Evolutionary conservation across 495 filamentous ascomycete genomes (phyloP).

Genomic region (Lophiostoma macrostomum): DNA sequence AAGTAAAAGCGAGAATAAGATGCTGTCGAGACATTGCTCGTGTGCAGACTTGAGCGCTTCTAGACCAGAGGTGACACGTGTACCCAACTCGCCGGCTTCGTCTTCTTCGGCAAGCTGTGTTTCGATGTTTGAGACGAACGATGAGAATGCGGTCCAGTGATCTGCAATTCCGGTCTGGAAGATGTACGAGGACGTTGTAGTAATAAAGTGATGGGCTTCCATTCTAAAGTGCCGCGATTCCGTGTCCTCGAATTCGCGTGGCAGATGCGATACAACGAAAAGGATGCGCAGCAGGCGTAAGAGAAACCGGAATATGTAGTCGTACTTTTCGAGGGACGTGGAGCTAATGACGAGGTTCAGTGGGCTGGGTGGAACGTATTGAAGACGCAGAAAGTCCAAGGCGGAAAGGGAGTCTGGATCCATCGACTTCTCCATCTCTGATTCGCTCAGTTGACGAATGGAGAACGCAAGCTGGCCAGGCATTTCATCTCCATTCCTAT

Average conservation of each 20-base stretch:
- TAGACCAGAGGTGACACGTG: conserved; percentile 53
- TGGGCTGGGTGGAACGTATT: conserved; percentile 74
- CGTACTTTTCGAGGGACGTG: conserved; percentile 69
- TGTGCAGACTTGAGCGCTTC: conserved; percentile 66
- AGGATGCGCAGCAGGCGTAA: conserved; percentile 77
- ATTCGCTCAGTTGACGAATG: conserved; percentile 71
- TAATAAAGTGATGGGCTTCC: conserved; percentile 75
- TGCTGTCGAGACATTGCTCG: conserved; percentile 71
- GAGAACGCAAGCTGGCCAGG: conserved; percentile 84
- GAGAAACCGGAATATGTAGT: conserved; percentile 74
- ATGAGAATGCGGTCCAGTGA: conserved; percentile 68
- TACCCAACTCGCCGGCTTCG: conserved; percentile 41
- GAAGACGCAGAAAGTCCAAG: conserved; percentile 82
- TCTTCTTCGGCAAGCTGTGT: conserved; percentile 44
- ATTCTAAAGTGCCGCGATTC: conserved; percentile 62
- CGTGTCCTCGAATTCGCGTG: conserved; percentile 39
- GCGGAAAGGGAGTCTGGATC: conserved; percentile 78
- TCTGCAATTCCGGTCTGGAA: conserved; percentile 70
- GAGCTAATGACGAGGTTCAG: conserved; percentile 71
- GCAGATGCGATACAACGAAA: conserved; percentile 69
- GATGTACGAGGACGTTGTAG: conserved; percentile 65
- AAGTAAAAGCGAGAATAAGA: conserved; percentile 72
- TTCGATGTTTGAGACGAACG: conserved; percentile 62
- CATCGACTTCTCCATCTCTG: conserved; percentile 74
- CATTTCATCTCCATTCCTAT: too few relatives aligned